Conservation (phyloP, 2,329 filamentous ascomycete genomes). For the Podosphaera xanthii region DNA sequence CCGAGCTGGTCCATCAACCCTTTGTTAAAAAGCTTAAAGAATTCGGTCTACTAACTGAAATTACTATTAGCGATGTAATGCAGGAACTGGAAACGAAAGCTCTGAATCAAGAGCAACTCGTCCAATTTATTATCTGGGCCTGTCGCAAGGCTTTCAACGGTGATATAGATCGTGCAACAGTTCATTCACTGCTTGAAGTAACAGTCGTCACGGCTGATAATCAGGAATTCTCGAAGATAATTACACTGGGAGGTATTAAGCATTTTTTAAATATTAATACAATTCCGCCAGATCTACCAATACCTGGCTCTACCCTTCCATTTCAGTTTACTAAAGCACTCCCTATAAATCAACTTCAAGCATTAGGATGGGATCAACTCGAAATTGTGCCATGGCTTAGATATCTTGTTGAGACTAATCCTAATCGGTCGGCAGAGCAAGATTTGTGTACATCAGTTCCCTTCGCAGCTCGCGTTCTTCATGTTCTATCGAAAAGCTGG, state of each 20-base stretch:
- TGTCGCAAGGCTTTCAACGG: constrained; percentile 46
- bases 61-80: constrained; percentile 71
- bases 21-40: constrained; percentile 67
- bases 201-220: constrained; percentile 50
- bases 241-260: constrained; percentile 53
- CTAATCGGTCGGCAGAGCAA: constrained; percentile 35
- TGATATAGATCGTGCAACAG: constrained; percentile 46
- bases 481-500: constrained; percentile 73
- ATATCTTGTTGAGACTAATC: constrained; percentile 48
- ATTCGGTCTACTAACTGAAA: constrained; percentile 67
- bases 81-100: constrained; percentile 64
- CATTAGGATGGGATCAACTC: constrained; percentile 68
- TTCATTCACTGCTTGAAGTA: constrained; percentile 51
- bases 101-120: constrained; percentile 53
- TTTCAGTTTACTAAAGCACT: constrained; percentile 58
- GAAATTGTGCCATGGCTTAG: constrained; percentile 69
- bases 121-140: constrained; percentile 69
- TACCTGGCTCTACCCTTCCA: constrained; percentile 64
- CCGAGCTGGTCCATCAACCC: constrained; percentile 45
- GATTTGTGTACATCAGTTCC: constrained; percentile 48
- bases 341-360: constrained; percentile 43
- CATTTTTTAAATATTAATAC: constrained; percentile 55
- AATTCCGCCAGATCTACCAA: constrained; percentile 59
- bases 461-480: constrained; percentile 57
- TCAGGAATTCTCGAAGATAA: constrained; percentile 38